Conservation (phyloP, 805 yeast genomes). For the Ogataea chonburiensis region DNA sequence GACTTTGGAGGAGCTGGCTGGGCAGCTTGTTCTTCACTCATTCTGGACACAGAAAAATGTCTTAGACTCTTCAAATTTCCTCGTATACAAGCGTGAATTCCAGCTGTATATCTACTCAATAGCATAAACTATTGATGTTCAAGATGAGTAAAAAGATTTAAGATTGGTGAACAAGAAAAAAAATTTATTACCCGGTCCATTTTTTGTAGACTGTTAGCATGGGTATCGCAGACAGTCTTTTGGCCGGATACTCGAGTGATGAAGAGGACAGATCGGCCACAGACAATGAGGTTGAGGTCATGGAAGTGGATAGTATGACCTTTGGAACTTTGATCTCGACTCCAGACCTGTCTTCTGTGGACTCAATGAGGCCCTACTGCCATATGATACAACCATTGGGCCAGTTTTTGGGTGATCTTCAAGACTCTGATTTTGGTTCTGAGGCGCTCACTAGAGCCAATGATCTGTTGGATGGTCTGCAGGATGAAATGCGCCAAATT, state of each 20-base stretch:
- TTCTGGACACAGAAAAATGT: constrained; percentile 16
- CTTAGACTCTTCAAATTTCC: constrained; percentile 10
- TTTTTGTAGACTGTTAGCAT: constrained; percentile 9
- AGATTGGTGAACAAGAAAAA: constrained; percentile 6
- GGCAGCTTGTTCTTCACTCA: constrained; percentile 30
- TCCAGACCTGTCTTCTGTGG: constrained; percentile 20
- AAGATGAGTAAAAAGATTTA: constrained; percentile 8
- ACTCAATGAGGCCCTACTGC: constrained; percentile 29
- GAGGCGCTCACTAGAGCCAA: constrained; percentile 54
- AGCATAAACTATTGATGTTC: constrained; percentile 24
- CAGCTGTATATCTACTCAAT: constrained; percentile 20
- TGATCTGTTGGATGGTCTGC: constrained; percentile 51
- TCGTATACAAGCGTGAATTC: constrained; percentile 16
- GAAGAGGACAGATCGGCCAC: constrained; percentile 18
- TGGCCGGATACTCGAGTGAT: constrained; percentile 42
- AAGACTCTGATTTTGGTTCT: constrained; percentile 40
- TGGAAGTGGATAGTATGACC: constrained; percentile 1
- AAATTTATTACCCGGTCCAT: constrained; percentile 10
- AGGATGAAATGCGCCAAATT: constrained; percentile 50
- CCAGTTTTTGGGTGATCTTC: constrained; percentile 26
- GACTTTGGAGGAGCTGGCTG: constrained; percentile 39
- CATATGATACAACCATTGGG: constrained; percentile 25
- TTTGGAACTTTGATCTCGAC: constrained; percentile 16
- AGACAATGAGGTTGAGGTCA: background rate
- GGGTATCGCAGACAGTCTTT: constrained; percentile 43